Evolutionary conservation across 1,284 basidiomycete species (phyloP), one percentile per base, ranked within the genome.

Genomic region (Leccinum angustisporum): DNA sequence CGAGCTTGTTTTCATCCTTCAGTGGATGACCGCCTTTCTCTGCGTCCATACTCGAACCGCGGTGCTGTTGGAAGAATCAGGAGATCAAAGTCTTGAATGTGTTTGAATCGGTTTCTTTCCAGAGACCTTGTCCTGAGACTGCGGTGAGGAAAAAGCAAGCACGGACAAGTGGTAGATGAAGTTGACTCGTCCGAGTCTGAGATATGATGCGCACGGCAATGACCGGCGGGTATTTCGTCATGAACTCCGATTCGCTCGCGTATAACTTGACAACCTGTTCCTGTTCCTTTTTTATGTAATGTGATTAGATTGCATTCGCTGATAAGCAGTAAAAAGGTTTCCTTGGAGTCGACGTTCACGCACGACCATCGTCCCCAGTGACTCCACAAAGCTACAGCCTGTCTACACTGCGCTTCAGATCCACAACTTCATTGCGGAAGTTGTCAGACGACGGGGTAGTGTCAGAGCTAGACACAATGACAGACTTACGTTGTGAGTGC

Each of bases 1-100:
- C 7, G 5, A 50, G 14, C 36, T 61, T 18, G 11, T 53, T 33
- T 40, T 10, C 53, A 10, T 18, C 13, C 11, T 30, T 56, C 18
- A 21, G 18, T 51, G 57, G 34, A 36, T 52, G 53, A n/a, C 8
- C 31, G 1, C 14, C 40, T 21, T 33, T 57, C 25, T 70, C 62
- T 21, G 56, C 52, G 9, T 40, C 51, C n/a, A 25, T 25, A 21
- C 14, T 36, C 46, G 21, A 1, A 25, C 25, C 7, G 36, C 38
- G 34, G 38, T 21, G 48, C 58, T 54, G 9, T 57, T 52, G 9
- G 10, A 31, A 14, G 51, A 60, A 54, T 60, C 51, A 33, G 57
- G 46, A 38, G 11, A 18, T 18, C 16, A 8, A n/a, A 43, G 54
- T 52, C 2, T 53, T 18, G 5, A 36, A 16, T 30, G 56, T 5